Conservation (phyloP, 2,329 filamentous ascomycete species). For the Colletotrichum sansevieriae region DNA sequence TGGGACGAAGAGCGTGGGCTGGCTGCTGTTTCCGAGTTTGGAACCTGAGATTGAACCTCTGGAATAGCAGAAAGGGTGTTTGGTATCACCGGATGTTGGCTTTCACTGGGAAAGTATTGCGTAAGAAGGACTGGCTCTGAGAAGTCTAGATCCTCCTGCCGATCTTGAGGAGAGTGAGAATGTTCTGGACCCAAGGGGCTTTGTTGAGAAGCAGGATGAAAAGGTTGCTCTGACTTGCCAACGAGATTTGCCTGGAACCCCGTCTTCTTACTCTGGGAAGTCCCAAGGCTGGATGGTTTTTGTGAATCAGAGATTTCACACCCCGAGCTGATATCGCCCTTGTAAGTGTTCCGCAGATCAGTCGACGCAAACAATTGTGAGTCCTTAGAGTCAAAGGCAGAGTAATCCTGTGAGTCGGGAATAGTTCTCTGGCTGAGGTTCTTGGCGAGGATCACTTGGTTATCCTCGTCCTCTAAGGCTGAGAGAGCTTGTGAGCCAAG, state of each 20-base stretch:
- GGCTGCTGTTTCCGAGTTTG: background rate
- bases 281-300: slow-evolving; percentile 35
- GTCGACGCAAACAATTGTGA: background rate
- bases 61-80: background rate
- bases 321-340: background rate
- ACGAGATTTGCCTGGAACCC: slow-evolving; percentile 16
- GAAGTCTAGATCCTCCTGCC: background rate
- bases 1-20: slow-evolving; percentile 11
- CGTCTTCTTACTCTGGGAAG: slow-evolving; percentile 27
- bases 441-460: slow-evolving; percentile 48
- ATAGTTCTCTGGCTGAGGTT: slow-evolving; percentile 54
- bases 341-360: background rate
- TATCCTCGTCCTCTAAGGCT: slow-evolving; percentile 53
- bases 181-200: slow-evolving; percentile 1
- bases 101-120: slow-evolving; percentile 4
- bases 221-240: background rate
- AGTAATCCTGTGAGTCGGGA: slow-evolving; percentile 58
- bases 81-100: background rate
- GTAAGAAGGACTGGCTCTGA: slow-evolving; percentile 8
- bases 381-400: slow-evolving; percentile 23
- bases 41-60: background rate
- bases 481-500: slow-evolving; percentile 50
- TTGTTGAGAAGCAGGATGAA: slow-evolving; percentile 14
- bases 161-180: background rate
- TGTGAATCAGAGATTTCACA: slow-evolving; percentile 39